These are phyloP conservation scores for Aspergillus novofumigatus DNA, from an alignment of 2,329 filamentous ascomycete genomes.

Conservation along the genomic window DNA sequence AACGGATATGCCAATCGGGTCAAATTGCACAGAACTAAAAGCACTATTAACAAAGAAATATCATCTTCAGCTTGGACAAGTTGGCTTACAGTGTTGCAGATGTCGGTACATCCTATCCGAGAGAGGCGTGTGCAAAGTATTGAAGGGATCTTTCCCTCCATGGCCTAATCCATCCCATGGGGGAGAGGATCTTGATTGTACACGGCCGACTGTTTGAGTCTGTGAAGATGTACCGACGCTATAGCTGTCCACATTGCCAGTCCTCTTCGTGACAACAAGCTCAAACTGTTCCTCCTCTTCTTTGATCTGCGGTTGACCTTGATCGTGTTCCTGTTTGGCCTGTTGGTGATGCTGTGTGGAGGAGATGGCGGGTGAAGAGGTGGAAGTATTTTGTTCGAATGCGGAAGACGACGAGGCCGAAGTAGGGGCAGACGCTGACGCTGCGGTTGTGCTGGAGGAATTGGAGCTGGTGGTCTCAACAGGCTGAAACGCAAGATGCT, in stretches of 20 bases:
- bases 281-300: constrained; percentile 11
- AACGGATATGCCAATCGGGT: constrained; percentile 35
- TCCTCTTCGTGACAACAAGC: constrained; percentile 5
- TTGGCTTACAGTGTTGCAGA: constrained; percentile 32
- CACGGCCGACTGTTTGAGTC: constrained; percentile 6
- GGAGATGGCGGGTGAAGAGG: neutral
- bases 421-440: constrained; percentile 1
- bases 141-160: constrained; percentile 35
- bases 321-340: constrained; percentile 3
- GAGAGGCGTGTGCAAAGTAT: constrained; percentile 31
- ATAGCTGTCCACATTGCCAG: constrained; percentile 10
- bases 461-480: constrained; percentile 21
- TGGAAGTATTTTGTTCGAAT: neutral
- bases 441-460: constrained; percentile 5
- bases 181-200: constrained; percentile 3
- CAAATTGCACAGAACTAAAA: constrained; percentile 33
- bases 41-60: constrained; percentile 4
- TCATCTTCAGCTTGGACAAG: neutral
- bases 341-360: constrained; percentile 6
- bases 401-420: constrained; percentile 1
- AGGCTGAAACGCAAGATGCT: constrained; percentile 33
- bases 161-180: constrained; percentile 28
- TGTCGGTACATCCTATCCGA: constrained; percentile 36
- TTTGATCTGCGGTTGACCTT: constrained; percentile 6
- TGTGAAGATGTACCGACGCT: constrained; percentile 11